Evolutionary conservation across 2,329 filamentous ascomycete species (phyloP).

Genomic region (Cadophora gregata): DNA sequence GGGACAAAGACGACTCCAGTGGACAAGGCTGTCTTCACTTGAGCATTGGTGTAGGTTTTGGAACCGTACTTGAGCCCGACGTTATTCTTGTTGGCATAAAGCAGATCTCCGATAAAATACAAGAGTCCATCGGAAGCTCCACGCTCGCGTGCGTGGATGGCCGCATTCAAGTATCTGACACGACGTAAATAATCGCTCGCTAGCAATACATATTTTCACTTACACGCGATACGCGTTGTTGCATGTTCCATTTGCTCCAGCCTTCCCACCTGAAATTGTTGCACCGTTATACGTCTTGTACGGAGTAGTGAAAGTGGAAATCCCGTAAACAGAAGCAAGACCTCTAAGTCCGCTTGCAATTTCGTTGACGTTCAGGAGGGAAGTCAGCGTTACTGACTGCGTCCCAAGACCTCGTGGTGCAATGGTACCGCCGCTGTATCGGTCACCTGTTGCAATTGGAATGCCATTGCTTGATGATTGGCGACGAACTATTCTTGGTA

Average conservation of each 20-base stretch:
- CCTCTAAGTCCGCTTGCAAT: constrained; percentile 50
- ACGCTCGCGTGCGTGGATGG: constrained; percentile 63
- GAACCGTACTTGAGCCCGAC: constrained; percentile 58
- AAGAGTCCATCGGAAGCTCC: constrained; percentile 61
- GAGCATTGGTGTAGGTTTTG: constrained; percentile 55
- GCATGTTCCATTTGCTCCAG: constrained; percentile 51
- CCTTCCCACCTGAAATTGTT: constrained; percentile 48
- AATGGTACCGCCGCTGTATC: constrained; percentile 48
- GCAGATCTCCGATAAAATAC: constrained; percentile 63
- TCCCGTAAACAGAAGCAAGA: constrained; percentile 49
- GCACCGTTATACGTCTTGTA: constrained; percentile 52
- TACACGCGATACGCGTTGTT: constrained; percentile 53
- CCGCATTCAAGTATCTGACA: constrained; percentile 52
- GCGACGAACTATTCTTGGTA: constrained; percentile 24
- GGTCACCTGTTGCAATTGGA: constrained; percentile 52
- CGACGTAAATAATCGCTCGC: neutral
- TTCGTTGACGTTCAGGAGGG: constrained; percentile 51
- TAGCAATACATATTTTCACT: neutral
- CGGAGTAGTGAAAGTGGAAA: constrained; percentile 49
- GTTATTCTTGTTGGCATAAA: constrained; percentile 56
- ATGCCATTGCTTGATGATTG: constrained; percentile 36
- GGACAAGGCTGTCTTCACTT: constrained; percentile 58
- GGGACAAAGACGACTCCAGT: constrained; percentile 60
- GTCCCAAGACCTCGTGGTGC: constrained; percentile 51
- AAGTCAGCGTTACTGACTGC: constrained; percentile 46